Base-by-base conservation (phyloP, 257 asterid species). In the Solanum okadae region DNA sequence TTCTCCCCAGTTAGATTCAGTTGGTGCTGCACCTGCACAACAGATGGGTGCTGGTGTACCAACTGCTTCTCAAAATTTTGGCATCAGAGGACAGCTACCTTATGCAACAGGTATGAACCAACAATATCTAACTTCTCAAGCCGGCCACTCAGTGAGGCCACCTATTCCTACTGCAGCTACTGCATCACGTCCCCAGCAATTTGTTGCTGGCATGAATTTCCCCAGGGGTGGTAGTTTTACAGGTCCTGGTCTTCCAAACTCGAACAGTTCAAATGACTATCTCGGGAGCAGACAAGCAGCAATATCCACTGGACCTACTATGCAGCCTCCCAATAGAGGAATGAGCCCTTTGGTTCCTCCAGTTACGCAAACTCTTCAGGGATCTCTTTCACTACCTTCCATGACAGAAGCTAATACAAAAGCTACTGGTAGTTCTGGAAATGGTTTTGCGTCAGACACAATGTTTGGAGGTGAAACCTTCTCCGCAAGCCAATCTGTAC, bases 401-500 rank as follows among this genome's bases (percentile, higher is more conserved):
- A 18, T 87, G 56, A 77, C 94, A 46, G 87, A 91, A 31, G 87
- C 89, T 56, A 93, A 92, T 92, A 90, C 92, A 84, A 92, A 92
- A 89, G 91, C 90, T 86, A 78, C 87, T 83, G 90, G 86, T 86
- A 92, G 91, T 87, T 89, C 95, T 46, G 95, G 94, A 91, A 88
- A 86, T 87, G 92, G 92, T 87, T 86, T 94, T 88, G 63, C 90
- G 67, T 86, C 90, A 38, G 91, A 90, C 90, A 86, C 94, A 44
- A 88, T 87, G 91, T 93, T 93, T 87, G 93, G 94, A 44, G 95
- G 96, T 90, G 98, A 93, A 90, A 77, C 89, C 75, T 93, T 93
- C 89, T 93, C 98, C 85, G 94, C 93, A 76, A 86, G 92, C 89
- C 96, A 89, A 84, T 90, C 92, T 84, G 89, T 91, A 40, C 84